Base-by-base conservation (phyloP, 2,329 filamentous ascomycete species). In the Huntiella bhutanensis region DNA sequence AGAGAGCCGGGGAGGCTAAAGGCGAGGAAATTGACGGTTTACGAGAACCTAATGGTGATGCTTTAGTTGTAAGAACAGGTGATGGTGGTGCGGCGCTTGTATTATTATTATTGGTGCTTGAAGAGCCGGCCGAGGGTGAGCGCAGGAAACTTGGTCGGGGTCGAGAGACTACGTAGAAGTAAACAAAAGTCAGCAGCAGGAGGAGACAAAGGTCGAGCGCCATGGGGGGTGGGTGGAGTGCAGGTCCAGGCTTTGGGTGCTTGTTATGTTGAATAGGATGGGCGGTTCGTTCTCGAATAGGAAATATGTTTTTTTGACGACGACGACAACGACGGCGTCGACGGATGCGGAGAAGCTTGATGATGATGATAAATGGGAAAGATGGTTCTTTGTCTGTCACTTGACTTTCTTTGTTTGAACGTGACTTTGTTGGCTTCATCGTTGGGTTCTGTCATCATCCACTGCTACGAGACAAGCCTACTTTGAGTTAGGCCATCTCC, bases 101-200 rank as follows among this genome's bases (percentile, higher is more conserved):
- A 43, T 41, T 44, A 39, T 35, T n/a, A 36, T 47, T 41, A 22
- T 51, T 28, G 32, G 39, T 19, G 34, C 38, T 32, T 17, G 36
- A 12, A 32, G 36, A 16, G 11, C 32, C 44, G 8, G 42, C n/a
- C 7, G 48, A 49, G 28, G 40, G 12, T 40, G 48, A 49, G 28
- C 44, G 48, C 6, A 49, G 36, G 22, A 49, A 45, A 41, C 38
- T 41, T n/a, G 40, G 48, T 22, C 48, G 48, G 32, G 48, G 44
- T 37, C 43, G 46, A 33, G 48, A 49, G 6, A 49, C 48, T 49
- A 41, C 40, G 33, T 43, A 44, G 13, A 43, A 43, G 12, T 37
- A 44, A 32, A 37, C 35, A 47, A 49, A 49, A 16, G 43, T 49
- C 40, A 49, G 48, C 33, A 49, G 17, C 36, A 49, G 15, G 34